Conservation (phyloP, 306 rosid species). For the Neltuma alba region DNA sequence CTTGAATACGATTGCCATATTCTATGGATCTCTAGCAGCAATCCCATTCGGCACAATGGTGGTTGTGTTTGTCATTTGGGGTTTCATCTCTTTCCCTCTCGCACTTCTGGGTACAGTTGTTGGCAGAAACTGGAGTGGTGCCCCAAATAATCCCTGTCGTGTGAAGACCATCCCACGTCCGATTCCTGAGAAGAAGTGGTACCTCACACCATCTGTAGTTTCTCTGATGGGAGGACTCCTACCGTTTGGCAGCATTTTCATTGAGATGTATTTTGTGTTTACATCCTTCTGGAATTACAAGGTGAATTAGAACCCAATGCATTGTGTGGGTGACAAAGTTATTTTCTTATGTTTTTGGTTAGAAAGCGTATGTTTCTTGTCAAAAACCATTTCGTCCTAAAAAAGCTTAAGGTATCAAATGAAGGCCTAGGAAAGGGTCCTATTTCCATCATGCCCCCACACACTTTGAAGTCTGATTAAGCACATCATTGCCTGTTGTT, state of each 20-base stretch:
- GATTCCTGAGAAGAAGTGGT: conserved; percentile 99
- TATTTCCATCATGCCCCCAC: not conserved
- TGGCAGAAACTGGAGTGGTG: conserved; percentile 99
- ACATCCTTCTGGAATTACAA: conserved; percentile 99
- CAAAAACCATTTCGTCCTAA: not conserved
- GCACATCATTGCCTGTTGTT: not conserved
- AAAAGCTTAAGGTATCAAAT: not conserved
- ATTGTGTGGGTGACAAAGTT: conserved; percentile 19
- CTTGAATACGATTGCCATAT: conserved; percentile 94
- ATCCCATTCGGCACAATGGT: conserved; percentile 99
- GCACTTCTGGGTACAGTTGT: conserved; percentile 99
- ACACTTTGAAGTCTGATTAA: not conserved
- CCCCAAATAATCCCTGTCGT: conserved; percentile 98
- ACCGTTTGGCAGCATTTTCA: conserved; percentile 99
- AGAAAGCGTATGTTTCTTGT: conserved; percentile 12
- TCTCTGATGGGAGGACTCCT: conserved; percentile 99
- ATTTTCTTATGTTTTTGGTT: not conserved
- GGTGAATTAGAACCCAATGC: conserved; percentile 38
- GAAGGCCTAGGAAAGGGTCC: not conserved
- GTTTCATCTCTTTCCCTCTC: conserved; percentile 94
- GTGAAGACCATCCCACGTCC: conserved; percentile 99
- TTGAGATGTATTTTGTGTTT: conserved; percentile 99
- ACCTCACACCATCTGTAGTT: conserved; percentile 95
- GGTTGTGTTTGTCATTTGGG: conserved; percentile 99
- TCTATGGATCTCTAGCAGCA: conserved; percentile 98